Percentiles rank a stretch among this genome's conserved stretches.
Conservation (phyloP, 129 eudicot genomes). For the Calendula officinalis region DNA sequence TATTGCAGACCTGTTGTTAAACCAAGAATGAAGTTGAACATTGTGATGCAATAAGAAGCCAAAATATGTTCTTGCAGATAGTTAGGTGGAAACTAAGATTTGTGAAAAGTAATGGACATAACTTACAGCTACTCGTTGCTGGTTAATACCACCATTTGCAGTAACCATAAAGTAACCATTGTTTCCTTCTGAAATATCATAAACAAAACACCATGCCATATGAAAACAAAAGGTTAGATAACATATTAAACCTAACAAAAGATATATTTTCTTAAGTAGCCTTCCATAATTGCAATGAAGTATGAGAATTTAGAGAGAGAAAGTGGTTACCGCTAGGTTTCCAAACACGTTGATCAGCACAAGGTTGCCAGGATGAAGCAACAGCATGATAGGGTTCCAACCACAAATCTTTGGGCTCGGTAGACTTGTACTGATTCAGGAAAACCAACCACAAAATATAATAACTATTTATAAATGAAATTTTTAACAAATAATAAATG, state of each 20-base stretch:
- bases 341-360: conserved; percentile 84
- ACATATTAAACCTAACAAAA: conserved; percentile 1
- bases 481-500: background rate
- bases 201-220: conserved; percentile 3
- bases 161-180: conserved; percentile 88
- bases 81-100: background rate
- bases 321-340: conserved; percentile 65
- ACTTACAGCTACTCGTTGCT: conserved; percentile 99
- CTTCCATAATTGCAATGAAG: background rate
- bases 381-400: conserved; percentile 68
- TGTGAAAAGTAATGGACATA: conserved; percentile 10
- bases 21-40: conserved; percentile 23
- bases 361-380: conserved; percentile 82
- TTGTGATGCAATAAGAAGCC: conserved; percentile 10
- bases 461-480: background rate
- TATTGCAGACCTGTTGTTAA: conserved; percentile 85
- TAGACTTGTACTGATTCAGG: conserved; percentile 59
- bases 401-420: conserved; percentile 96
- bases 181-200: conserved; percentile 59
- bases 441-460: background rate
- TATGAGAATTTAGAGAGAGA: conserved; percentile 19
- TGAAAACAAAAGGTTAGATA: conserved; percentile 11
- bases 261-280: background rate
- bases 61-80: conserved; percentile 6
- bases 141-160: conserved; percentile 97